A percentile compares a stretch with the other conserved stretches of the same genome.
Evolutionary conservation across 2,329 filamentous ascomycete species (phyloP).

Genomic region (Aschersonia sp.): DNA sequence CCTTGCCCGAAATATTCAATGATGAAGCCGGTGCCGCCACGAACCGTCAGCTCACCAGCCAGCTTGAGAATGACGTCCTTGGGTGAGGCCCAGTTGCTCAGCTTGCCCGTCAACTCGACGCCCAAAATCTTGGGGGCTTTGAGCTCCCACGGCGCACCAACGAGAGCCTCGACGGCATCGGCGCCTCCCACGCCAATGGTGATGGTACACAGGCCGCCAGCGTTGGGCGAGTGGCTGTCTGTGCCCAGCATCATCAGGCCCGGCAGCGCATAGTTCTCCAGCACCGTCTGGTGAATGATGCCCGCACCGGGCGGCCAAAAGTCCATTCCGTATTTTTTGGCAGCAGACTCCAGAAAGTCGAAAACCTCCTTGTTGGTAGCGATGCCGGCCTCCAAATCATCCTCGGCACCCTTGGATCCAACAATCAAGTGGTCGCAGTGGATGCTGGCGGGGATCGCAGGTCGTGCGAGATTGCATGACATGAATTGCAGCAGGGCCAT

Average conservation of each 20-base stretch:
- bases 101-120: constrained; percentile 67
- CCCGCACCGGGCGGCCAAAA: constrained; percentile 91
- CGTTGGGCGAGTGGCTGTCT: constrained; percentile 93
- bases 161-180: constrained; percentile 90
- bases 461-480: constrained; percentile 79
- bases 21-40: constrained; percentile 85
- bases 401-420: constrained; percentile 75
- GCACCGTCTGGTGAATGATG: constrained; percentile 93
- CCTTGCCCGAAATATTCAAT: constrained; percentile 91
- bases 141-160: constrained; percentile 93
- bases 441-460: constrained; percentile 90
- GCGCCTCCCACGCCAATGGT: constrained; percentile 96
- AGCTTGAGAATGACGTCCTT: constrained; percentile 92
- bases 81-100: constrained; percentile 82
- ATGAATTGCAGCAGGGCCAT: constrained; percentile 99
- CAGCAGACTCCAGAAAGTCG: constrained; percentile 87
- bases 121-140: constrained; percentile 87
- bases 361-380: constrained; percentile 93
- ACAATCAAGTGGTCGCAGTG: constrained; percentile 99
- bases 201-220: constrained; percentile 83
- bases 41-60: constrained; percentile 78
- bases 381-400: constrained; percentile 74
- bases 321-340: constrained; percentile 83
- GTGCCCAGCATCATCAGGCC: constrained; percentile 98
- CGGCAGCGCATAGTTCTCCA: constrained; percentile 96